Evolutionary conservation across 129 eudicot species (phyloP), one percentile per base, ranked within the genome.

Genomic region (Gnaphalium uliginosum): DNA sequence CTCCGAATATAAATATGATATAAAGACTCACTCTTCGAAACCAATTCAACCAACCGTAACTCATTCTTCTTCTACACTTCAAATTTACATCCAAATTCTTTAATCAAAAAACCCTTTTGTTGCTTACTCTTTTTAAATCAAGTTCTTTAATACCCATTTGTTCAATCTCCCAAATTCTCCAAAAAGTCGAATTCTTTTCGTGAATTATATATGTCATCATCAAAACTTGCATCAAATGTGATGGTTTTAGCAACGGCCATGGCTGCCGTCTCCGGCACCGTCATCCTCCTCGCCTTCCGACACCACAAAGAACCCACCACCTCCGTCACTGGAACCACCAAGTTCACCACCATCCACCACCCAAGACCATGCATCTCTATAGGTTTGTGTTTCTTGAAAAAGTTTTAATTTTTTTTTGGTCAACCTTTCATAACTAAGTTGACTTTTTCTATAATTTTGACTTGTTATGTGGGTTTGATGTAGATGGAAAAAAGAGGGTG

Each of bases 261-360:
- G 90, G 94, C 90, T 11, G 88, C 92, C 17, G 87, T 87, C 56
- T 91, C 97, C 68, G 90, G 97, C 73, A 91, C 92, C 72, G 81
- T 85, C 7, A 72, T 88, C 69, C 83, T 91, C 74, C 88, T 91
- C 53, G 86, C 88, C 67, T 54, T 85, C 56, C 87, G 86, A 43
- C 84, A 71, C 66, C 95, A 88, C 21, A 91, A 89, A 78, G 79
- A 73, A 25, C 81, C 77, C 29, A 68, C 66, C 25, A 19, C 85
- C 24, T n/a, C 25, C 60, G 57, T 27, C 56, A 0, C 81, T 48
- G 33, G 69, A 59, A 66, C 66, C 22, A 58, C 87, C 32, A 78
- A 54, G 14, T 81, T 75, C 74, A 63, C 72, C 54, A 37, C 14
- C 81, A 56, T 18, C 43, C 76, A 32, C 73, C 65, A 65, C 60